Percentiles rank a stretch among this genome's conserved stretches.
These are phyloP conservation scores for Passiflora organensis DNA, from an alignment of 345 rosid species.

Conservation along the genomic window DNA sequence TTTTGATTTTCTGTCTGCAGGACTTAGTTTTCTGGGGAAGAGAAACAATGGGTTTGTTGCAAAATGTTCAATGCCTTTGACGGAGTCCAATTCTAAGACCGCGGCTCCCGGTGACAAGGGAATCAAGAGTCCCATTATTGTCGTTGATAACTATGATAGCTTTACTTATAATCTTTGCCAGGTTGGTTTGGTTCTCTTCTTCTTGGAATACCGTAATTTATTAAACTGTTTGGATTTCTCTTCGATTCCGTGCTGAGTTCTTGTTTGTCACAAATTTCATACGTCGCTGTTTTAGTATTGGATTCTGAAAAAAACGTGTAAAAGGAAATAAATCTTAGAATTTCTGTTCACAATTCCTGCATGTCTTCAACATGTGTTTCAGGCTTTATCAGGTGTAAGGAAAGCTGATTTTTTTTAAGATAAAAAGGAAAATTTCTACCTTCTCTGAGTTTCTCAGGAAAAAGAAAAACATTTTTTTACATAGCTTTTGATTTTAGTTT, in stretches of 20 bases:
- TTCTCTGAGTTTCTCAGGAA: too few relatives aligned
- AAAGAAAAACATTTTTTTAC: too few relatives aligned
- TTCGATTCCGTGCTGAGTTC: neutral
- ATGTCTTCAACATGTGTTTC: too few relatives aligned
- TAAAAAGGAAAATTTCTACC: too few relatives aligned
- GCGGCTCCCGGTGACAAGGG: slow-evolving; percentile 19
- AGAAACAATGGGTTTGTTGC: slow-evolving; percentile 30
- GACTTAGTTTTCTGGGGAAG: slow-evolving; percentile 32
- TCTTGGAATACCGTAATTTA: too few relatives aligned
- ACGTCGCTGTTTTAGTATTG: neutral
- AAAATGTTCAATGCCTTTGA: slow-evolving; percentile 38
- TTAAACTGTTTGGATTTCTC: too few relatives aligned
- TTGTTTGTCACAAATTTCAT: neutral
- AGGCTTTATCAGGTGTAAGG: too few relatives aligned
- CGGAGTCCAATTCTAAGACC: slow-evolving; percentile 32
- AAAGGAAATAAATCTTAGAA: too few relatives aligned
- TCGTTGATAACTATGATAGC: slow-evolving; percentile 92
- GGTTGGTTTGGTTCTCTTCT: slow-evolving; percentile 35
- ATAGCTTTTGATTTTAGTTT: too few relatives aligned
- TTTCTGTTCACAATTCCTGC: too few relatives aligned
- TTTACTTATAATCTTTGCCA: slow-evolving; percentile 95
- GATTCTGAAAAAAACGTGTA: too few relatives aligned
- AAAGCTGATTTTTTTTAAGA: too few relatives aligned
- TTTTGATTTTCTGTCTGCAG: slow-evolving; percentile 23
- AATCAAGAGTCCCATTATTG: slow-evolving; percentile 54